Base-by-base conservation (phyloP, 331 rosid genomes). In the Spiraea crenata region DNA sequence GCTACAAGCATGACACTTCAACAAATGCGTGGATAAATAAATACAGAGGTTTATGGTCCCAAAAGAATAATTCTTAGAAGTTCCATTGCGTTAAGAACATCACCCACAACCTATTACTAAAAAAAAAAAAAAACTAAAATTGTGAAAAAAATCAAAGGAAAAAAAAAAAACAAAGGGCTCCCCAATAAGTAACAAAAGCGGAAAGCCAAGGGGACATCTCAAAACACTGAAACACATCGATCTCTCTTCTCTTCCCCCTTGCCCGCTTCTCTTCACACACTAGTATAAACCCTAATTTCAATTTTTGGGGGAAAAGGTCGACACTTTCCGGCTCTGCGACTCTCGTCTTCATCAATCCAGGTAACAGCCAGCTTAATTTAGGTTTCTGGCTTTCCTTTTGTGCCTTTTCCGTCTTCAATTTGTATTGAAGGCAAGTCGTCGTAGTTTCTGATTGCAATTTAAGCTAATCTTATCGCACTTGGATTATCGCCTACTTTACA, bases 121-220 rank as follows among this genome's bases (percentile, higher is more conserved):
- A 45, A 11, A 45, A 25, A 25, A 9, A 45, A 10, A 0, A 25
- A 0, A 25, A 0, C 31, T 25, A 0, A 25, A 25, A 25, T 25
- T 25, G 31, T 25, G 31, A 49, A 6, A 49, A 48, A 49, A 49
- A 49, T 6, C 17, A n/a, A 40, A 17, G 5, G 35, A 61, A 61
- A 9, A 40, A n/a, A 39, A 9, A 12, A 19, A 52, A 10, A 3
- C 9, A 69, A 10, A 55, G 13, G 16, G 47, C 20, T 25, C 2
- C 31, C 31, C 31, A 25, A 41, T 25, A 57, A 20, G 11, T 9
- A n/a, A 8, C 31, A 9, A 57, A 55, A 55, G 35, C 10, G 34
- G 54, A 20, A 70, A 57, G 47, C n/a, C 14, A 5, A 69, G 41
- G 37, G 63, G 40, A 52, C 63, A 34, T 63, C 63, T 69, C 63